These are phyloP conservation scores for Boletus bicolor DNA, from an alignment of 768 basidiomycete genomes.

Conservation along the genomic window DNA sequence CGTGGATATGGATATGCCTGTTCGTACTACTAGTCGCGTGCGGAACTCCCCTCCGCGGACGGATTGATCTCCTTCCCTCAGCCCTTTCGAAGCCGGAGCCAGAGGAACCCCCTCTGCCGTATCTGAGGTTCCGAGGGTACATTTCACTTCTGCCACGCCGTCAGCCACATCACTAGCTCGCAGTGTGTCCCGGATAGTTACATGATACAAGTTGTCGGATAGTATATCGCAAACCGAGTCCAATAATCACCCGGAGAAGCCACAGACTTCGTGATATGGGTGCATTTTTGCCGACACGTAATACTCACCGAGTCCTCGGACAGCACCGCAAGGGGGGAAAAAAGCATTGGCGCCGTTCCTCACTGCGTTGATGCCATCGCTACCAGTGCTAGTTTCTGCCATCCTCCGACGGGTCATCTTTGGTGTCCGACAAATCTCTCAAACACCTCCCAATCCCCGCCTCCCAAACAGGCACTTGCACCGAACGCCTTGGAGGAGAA, in stretches of 20 bases:
- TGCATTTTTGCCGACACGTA: not conserved
- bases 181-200: not conserved
- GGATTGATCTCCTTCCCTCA: constrained; percentile 19
- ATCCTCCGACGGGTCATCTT: not conserved
- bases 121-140: constrained; percentile 7
- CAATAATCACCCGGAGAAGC: not conserved
- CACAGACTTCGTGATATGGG: not conserved
- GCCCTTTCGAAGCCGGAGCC: constrained; percentile 15
- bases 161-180: constrained; percentile 1
- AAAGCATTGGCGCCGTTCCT: not conserved
- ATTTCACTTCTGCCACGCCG: constrained; percentile 5
- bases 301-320: not conserved
- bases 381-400: not conserved
- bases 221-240: not conserved
- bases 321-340: not conserved
- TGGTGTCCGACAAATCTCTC: not conserved
- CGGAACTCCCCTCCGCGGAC: constrained; percentile 25
- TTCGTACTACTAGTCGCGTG: not conserved
- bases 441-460: not conserved
- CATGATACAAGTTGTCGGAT: not conserved
- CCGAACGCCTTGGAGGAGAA: not conserved
- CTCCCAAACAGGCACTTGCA: not conserved
- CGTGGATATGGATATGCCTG: constrained; percentile 3
- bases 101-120: constrained; percentile 4
- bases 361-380: constrained; percentile 1